These are phyloP conservation scores for Cryptococcus neoformans DNA, from an alignment of 1,284 basidiomycete species.

Conservation along the genomic window DNA sequence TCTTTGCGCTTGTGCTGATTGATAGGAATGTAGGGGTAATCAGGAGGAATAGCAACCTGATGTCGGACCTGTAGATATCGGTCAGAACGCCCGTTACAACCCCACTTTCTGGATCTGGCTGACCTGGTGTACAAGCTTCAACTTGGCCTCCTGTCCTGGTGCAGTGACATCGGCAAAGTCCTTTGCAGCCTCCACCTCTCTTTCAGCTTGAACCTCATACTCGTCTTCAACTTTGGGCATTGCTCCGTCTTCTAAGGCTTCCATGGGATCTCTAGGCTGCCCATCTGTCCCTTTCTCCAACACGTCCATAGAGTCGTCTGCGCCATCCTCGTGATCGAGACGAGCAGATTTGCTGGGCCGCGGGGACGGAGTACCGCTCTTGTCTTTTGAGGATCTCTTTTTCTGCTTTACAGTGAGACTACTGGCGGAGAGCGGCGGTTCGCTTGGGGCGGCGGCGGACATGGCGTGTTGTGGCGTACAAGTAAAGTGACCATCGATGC, in stretches of 20 bases:
- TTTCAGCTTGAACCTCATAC: slow-evolving; percentile 82
- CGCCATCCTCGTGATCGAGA: slow-evolving; percentile 12
- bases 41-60: slow-evolving; percentile 92
- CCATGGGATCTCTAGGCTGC: slow-evolving; percentile 9
- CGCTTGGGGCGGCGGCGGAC: background rate
- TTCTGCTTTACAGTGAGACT: slow-evolving; percentile 12
- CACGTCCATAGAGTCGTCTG: slow-evolving; percentile 15
- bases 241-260: slow-evolving; percentile 16
- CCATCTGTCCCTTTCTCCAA: slow-evolving; percentile 1
- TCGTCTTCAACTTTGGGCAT: slow-evolving; percentile 76
- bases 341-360: slow-evolving; percentile 22
- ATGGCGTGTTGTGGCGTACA: background rate
- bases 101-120: background rate
- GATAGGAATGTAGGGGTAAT: slow-evolving; percentile 88
- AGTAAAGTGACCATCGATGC: background rate
- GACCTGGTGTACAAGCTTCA: slow-evolving; percentile 49
- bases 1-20: slow-evolving; percentile 86
- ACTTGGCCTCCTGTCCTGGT: slow-evolving; percentile 54
- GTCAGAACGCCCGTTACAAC: background rate
- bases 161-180: slow-evolving; percentile 65
- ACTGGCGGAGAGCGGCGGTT: background rate
- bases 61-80: slow-evolving; percentile 54
- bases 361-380: slow-evolving; percentile 4
- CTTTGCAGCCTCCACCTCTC: slow-evolving; percentile 79
- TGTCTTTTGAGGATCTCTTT: slow-evolving; percentile 15